Evolutionary conservation across 2,329 filamentous ascomycete species (phyloP), one percentile per base, ranked within the genome.

Genomic region (Nigrograna mackinnonii): DNA sequence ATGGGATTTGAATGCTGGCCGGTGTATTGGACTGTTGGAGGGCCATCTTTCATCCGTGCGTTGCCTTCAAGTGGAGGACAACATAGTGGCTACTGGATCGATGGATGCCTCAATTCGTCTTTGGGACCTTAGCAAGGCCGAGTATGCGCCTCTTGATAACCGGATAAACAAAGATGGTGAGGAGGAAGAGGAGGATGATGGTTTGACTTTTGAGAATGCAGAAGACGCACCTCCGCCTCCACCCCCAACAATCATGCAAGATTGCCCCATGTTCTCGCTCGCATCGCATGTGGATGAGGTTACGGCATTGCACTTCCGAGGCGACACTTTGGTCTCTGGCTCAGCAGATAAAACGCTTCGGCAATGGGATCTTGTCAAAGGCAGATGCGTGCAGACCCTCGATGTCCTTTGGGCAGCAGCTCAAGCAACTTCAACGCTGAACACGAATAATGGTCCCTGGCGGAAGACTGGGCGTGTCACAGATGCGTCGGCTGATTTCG

Each of bases 351-450:
- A 99, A 78, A 99, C 94, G 1, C 77, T 99, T 41, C 85, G 94
- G 33, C 94, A 99, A 68, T 99, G 94, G 94, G 94, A 99, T 74
- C 79, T 99, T 37, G 89, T 92, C 59, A 96, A 91, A 67, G 94
- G 94, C n/a, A 87, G 94, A 36, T 97, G 94, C 68, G 89, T 99
- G 40, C 94, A 99, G 71, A 99, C 94, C 3, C 77, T 99, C 36
- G 94, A 99, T 69, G 92, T 99, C 5, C 87, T 99, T 67, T 99
- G 94, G 94, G 94, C 94, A 7, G 91, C 94, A 4, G 91, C 94
- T 2, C 91, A 96, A 72, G 89, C 90, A 11, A 88, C 85, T 7
- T 83, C 85, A 28, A 85, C 82, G 4, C 78, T 89, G 41, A 79
- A 79, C 37, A 78, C 80, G 2, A 78, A 77, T 37, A 66, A 62